These are phyloP conservation scores for Vachellia collinsii DNA, from an alignment of 306 rosid genomes.

Conservation along the genomic window DNA sequence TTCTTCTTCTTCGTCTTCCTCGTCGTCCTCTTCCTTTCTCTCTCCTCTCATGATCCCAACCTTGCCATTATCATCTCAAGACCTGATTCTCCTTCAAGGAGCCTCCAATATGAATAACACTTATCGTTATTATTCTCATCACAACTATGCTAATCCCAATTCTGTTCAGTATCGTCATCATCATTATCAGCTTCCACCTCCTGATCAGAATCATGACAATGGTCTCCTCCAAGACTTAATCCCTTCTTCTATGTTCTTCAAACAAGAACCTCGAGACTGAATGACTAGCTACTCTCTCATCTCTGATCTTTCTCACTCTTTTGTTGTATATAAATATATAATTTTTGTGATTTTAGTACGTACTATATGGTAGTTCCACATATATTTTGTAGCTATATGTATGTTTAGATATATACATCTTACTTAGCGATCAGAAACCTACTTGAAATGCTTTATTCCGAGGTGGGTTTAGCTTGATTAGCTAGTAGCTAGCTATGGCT, in stretches of 20 bases:
- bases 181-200: conserved; percentile 34
- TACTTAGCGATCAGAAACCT: conserved; percentile 14
- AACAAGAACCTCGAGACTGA: conserved; percentile 54
- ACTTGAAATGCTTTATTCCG: conserved; percentile 16
- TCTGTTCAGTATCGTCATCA: conserved; percentile 30
- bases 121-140: conserved; percentile 20
- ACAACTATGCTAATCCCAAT: conserved; percentile 11
- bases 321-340: conserved; percentile 34
- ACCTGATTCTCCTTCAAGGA: neutral
- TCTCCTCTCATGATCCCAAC: neutral
- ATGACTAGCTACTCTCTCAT: neutral
- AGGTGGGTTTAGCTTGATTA: conserved; percentile 23
- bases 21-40: conserved; percentile 31
- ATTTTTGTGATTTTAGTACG: too few species aligned
- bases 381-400: neutral
- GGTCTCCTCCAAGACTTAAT: conserved; percentile 81
- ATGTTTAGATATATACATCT: conserved; percentile 15
- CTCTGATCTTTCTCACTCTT: neutral
- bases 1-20: conserved; percentile 42
- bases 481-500: conserved; percentile 14
- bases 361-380: neutral
- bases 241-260: conserved; percentile 73
- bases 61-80: neutral
- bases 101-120: conserved; percentile 7
- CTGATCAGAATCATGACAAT: conserved; percentile 34